phyloP scores from a whole-genome alignment of 176 grass and related monocot genomes.

The Eragrostis curvula region DNA sequence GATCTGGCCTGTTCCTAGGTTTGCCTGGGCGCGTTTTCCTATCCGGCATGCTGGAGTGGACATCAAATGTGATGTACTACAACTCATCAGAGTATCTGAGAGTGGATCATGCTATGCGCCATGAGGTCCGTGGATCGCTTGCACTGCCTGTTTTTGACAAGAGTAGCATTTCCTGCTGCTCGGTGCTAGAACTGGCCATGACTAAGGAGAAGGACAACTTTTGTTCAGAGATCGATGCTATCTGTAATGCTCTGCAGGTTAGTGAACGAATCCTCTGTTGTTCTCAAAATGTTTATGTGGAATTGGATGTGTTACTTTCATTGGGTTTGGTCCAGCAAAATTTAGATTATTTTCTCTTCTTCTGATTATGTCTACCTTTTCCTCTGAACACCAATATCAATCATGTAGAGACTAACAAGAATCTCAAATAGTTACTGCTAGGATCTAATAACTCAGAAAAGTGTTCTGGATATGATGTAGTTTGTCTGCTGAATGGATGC shows the following conservation, averaged over 20 bases:
- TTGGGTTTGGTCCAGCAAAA: not conserved
- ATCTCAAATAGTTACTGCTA: not conserved
- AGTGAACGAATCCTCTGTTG: not conserved
- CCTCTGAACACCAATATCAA: not conserved
- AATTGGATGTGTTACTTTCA: not conserved
- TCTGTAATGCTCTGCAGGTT: conserved; percentile 64
- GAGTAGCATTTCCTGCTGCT: conserved; percentile 41
- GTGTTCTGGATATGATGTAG: not conserved
- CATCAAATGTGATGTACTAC: conserved; percentile 67
- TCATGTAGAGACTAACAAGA: not conserved
- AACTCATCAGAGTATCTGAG: conserved; percentile 55
- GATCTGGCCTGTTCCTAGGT: conserved; percentile 52
- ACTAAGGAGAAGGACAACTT: conserved; percentile 58
- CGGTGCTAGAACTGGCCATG: not conserved
- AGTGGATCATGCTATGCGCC: conserved; percentile 54
- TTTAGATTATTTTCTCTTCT: not conserved
- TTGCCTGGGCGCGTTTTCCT: conserved; percentile 69
- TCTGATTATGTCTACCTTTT: not conserved
- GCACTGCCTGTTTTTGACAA: conserved; percentile 62
- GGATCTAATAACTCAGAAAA: not conserved
- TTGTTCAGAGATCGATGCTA: conserved; percentile 53
- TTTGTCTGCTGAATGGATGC: not conserved
- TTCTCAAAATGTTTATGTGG: not conserved
- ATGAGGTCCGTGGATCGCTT: conserved; percentile 62
- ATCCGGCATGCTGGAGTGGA: conserved; percentile 61